Base-by-base conservation (phyloP, 192 early-diverging fungal genomes). In the Coemansia sp. region DNA sequence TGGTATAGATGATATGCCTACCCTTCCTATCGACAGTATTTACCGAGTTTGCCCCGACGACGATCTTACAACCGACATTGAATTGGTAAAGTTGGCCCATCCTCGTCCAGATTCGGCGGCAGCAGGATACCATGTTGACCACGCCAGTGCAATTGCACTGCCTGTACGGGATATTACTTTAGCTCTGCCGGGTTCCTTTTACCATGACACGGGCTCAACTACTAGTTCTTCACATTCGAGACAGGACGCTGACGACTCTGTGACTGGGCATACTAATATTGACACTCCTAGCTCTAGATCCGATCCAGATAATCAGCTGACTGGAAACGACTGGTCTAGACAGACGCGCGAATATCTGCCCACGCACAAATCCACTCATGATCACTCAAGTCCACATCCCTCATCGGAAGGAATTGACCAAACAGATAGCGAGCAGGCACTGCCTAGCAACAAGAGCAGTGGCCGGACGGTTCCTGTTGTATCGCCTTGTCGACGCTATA, bases 401-500 rank as follows among this genome's bases (percentile, higher is more conserved):
- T 30, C 50, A 22, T 13, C n/a, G 18, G 47, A 34, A n/a, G 13
- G 22, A 7, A 8, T 18, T 10, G 6, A 29, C 24, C 50, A 30
- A 29, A 4, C 24, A 11, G 50, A 24, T 13, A 11, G 50, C 24
- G 50, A 29, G 24, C 50, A 5, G 11, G 50, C 22, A 12, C 24
- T 15, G 50, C 50, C 24, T 29, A 52, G 50, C 22, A 13, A 29
- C 29, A 9, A 30, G 13, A n/a, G 50, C 50, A 11, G 50, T 52
- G 50, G 50, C 50, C 20, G 13, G 13, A 62, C 69, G 5, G 65
- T 61, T 29, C 70, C 78, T 7, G 56, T 79, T 24, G 61, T 79
- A 8, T 47, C 62, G 16, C 82, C 76, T 2, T 65, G 61, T 27
- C 69, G 67, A 53, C 58, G 62, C 13, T 85, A 75, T 44, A 53